Evolutionary conservation across 257 asterid genomes (phyloP).

Genomic region (Ilex aquifolium): DNA sequence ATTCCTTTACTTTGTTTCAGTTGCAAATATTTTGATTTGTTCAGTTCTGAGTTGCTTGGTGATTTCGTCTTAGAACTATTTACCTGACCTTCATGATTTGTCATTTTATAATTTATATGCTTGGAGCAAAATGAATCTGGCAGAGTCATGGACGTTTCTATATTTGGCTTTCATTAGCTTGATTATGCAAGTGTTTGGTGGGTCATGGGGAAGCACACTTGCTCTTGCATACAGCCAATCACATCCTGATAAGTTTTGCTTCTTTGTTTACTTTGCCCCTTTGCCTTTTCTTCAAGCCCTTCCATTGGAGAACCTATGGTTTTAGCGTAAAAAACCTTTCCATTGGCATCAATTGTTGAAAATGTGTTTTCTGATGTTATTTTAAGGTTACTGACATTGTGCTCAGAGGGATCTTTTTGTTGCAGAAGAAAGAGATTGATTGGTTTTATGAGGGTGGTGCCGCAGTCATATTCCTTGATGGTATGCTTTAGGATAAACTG

Average conservation of each 20-base stretch:
- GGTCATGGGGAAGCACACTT: conserved; percentile 99
- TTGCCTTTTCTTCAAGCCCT: neutral
- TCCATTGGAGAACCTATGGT: neutral
- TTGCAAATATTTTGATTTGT: too few species aligned
- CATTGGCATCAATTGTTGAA: neutral
- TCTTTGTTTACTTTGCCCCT: conserved; percentile 12
- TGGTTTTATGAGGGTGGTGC: conserved; percentile 99
- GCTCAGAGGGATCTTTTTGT: conserved; percentile 80
- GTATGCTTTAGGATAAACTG: conserved; percentile 28
- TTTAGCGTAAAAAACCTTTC: neutral
- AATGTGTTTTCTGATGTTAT: conserved; percentile 1
- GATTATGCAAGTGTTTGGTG: conserved; percentile 83
- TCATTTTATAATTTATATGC: too few species aligned
- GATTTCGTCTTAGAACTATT: too few species aligned
- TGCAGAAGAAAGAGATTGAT: conserved; percentile 92
- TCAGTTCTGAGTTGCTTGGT: too few species aligned
- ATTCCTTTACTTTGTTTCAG: too few species aligned
- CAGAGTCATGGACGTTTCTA: conserved; percentile 2
- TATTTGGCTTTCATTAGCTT: conserved; percentile 18
- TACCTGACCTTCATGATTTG: too few species aligned
- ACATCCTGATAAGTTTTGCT: conserved; percentile 71
- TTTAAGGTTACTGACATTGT: conserved; percentile 85
- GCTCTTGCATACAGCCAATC: conserved; percentile 85
- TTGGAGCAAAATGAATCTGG: too few species aligned
- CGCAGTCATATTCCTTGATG: conserved; percentile 92